Conservation (phyloP, 1,284 basidiomycete genomes). For the Naganishia cerealis region DNA sequence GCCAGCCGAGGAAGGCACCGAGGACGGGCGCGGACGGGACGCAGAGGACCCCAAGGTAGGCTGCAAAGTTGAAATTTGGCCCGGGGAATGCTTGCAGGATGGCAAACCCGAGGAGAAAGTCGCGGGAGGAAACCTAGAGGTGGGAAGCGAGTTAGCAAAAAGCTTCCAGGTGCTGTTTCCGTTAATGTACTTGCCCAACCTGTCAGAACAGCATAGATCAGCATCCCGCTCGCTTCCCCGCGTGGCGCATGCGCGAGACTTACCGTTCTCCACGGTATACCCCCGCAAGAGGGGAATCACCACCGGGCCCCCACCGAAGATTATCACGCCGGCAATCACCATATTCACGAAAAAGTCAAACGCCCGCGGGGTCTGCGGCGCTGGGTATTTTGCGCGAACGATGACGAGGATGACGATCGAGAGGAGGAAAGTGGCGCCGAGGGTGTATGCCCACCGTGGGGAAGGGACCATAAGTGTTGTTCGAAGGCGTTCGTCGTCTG, state of each 20-base stretch:
- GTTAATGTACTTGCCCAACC: constrained; percentile 3
- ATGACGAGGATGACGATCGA: constrained; percentile 45
- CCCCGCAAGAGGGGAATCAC: constrained; percentile 62
- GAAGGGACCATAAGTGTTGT: constrained; percentile 42
- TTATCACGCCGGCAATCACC: constrained; percentile 59
- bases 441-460: constrained; percentile 35
- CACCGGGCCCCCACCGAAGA: constrained; percentile 65
- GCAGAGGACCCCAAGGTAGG: constrained; percentile 61
- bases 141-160: constrained; percentile 23
- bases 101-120: constrained; percentile 58
- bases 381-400: constrained; percentile 41
- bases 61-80: constrained; percentile 64
- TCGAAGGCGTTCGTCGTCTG: constrained; percentile 24
- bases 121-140: constrained; percentile 35
- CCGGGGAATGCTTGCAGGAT: constrained; percentile 61
- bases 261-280: constrained; percentile 61
- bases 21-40: constrained; percentile 48
- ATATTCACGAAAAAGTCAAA: constrained; percentile 58
- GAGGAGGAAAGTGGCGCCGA: constrained; percentile 50
- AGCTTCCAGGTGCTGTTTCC: background rate
- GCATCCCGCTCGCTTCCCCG: background rate
- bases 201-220: background rate
- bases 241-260: constrained; percentile 16
- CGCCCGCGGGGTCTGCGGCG: constrained; percentile 43
- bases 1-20: constrained; percentile 58